Base-by-base conservation (phyloP, 2,329 filamentous ascomycete genomes). In the Hypoxylon sp. region DNA sequence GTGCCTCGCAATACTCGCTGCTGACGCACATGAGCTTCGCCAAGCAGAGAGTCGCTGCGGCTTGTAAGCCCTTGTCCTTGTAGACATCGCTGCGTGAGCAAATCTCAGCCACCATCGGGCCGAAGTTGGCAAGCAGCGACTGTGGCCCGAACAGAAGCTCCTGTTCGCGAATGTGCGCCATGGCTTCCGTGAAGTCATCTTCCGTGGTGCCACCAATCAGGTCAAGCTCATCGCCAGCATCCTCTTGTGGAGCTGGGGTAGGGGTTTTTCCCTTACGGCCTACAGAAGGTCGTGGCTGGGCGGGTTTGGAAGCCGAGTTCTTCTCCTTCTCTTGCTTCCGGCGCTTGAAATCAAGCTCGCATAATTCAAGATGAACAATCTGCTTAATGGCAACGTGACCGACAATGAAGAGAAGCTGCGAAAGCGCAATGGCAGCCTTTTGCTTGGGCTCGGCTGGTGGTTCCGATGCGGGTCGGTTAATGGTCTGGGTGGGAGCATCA, bases 1-100 rank as follows among this genome's bases (percentile, higher is more conserved):
- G 96, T 40, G 87, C 87, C 79, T 98, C 96, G 80, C 96, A 99
- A 81, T 97, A 99, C 78, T 98, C 93, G 4, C 92, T 91, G 72
- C 93, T 97, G 42, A 99, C 94, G 75, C 96, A 99, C 96, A 99
- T 99, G 65, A 99, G 88, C 82, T 99, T 99, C 3, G 95, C 95
- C 74, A 99, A 86, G 76, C 96, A 99, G 7, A 99, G 83, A 0
- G 96, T 97, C 9, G 96, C 94, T 40, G 96, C 93, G 20, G 93
- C 93, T 79, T 99, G 96, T 9, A 99, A 87, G 60, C 93, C 93
- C 68, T 91, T 90, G 79, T 97, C 93, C 60, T 90, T 89, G 80
- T 98, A 98, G 0, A 90, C 89, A 4, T 93, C 97, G 79, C 97
- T 98, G 79, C 96, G 96, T 69, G 92, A 91, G 80, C 96, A 98